These are phyloP conservation scores for Pichia gijzeniarum DNA, from an alignment of 805 yeast species.

Conservation along the genomic window DNA sequence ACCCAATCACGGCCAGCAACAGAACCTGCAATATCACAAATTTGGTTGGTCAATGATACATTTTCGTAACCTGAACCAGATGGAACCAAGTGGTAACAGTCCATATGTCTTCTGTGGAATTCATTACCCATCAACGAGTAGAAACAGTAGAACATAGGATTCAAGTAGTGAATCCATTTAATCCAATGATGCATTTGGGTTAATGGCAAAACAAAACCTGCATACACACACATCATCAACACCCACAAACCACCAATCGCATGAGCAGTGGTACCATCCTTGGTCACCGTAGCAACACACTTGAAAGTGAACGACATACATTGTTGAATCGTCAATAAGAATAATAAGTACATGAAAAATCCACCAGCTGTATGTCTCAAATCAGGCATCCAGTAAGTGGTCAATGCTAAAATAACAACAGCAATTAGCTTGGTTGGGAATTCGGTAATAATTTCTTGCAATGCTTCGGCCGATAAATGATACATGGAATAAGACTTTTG, in stretches of 20 bases:
- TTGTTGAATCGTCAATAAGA: conserved; percentile 32
- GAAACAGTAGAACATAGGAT: conserved; percentile 42
- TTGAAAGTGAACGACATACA: conserved; percentile 48
- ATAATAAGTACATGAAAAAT: conserved; percentile 50
- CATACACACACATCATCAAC: conserved; percentile 47
- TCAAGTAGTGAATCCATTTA: conserved; percentile 46
- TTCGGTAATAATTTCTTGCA: conserved; percentile 50
- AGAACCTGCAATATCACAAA: conserved; percentile 52
- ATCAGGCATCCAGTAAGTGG: conserved; percentile 46
- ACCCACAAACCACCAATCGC: conserved; percentile 52
- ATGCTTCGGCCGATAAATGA: conserved; percentile 60
- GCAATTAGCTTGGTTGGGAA: conserved; percentile 51
- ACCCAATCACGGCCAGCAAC: conserved; percentile 33
- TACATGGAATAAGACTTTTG: conserved; percentile 59
- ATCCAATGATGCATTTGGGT: conserved; percentile 58
- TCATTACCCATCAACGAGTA: conserved; percentile 54
- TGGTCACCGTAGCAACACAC: conserved; percentile 44
- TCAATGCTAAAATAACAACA: conserved; percentile 39
- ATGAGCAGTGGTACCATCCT: conserved; percentile 52
- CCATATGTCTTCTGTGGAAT: conserved; percentile 47
- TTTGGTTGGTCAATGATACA: conserved; percentile 33
- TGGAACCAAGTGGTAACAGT: conserved; percentile 46
- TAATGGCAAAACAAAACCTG: conserved; percentile 60
- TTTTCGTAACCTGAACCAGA: conserved; percentile 42
- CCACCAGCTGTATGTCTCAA: conserved; percentile 48